Evolutionary conservation across 208 protist species (phyloP).

Genomic region (Porcisia hertigi): DNA sequence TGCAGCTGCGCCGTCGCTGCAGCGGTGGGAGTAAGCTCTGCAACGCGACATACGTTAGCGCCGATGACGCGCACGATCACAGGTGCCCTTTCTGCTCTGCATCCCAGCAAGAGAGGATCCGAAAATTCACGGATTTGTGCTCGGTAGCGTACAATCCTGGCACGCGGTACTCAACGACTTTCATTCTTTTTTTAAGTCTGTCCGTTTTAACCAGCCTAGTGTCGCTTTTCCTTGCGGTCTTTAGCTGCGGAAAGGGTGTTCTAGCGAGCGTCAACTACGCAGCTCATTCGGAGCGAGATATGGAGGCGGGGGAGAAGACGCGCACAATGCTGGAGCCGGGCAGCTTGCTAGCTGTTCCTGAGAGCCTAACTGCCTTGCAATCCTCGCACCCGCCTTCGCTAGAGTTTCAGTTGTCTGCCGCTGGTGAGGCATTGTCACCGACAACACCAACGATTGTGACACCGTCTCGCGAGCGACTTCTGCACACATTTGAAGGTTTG

Average conservation of each 20-base stretch:
- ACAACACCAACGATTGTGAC: not conserved
- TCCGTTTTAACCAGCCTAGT: not conserved
- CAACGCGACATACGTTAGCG: slow-evolving; percentile 5
- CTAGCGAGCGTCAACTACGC: slow-evolving; percentile 2
- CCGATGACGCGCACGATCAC: not conserved
- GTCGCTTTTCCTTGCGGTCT: slow-evolving; percentile 2
- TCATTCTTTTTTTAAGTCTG: not conserved
- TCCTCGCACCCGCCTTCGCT: not conserved
- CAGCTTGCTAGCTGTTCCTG: not conserved
- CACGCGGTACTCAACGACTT: not conserved
- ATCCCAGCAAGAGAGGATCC: not conserved
- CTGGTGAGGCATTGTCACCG: not conserved
- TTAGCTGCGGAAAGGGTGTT: slow-evolving; percentile 4
- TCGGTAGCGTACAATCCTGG: not conserved
- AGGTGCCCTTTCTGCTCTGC: not conserved
- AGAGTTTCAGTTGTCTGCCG: not conserved
- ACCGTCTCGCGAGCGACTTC: not conserved
- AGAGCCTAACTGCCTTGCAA: not conserved
- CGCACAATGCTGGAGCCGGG: not conserved
- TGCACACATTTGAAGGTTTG: slow-evolving; percentile 13
- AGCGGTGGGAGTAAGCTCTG: not conserved
- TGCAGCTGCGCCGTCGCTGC: not conserved
- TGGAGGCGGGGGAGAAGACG: not conserved
- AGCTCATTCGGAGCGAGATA: not conserved
- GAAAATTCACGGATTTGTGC: not conserved